phyloP scores from a whole-genome alignment of 768 basidiomycete species.

The Gymnopilus dilepis region DNA sequence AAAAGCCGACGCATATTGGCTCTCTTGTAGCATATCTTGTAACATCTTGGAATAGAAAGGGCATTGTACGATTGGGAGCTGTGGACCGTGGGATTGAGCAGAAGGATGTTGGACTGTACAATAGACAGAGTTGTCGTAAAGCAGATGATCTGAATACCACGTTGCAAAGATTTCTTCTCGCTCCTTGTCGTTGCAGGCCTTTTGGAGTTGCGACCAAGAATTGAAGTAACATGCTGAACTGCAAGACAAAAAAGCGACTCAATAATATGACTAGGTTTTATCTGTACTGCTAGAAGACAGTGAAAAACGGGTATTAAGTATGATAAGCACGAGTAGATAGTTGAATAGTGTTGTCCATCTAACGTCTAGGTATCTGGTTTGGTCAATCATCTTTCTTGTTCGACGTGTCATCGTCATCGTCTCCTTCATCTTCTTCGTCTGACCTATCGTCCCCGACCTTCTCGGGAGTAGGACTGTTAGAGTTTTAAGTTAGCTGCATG shows the following conservation, averaged over 20 bases:
- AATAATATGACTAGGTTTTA: not conserved
- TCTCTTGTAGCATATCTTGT: not conserved
- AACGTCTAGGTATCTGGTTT: not conserved
- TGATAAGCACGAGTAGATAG: not conserved
- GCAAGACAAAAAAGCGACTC: too few species aligned
- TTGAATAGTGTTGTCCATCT: not conserved
- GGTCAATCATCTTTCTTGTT: constrained; percentile 37
- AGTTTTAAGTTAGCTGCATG: too few species aligned
- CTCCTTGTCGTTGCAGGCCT: too few species aligned
- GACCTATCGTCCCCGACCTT: constrained; percentile 76
- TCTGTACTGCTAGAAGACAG: not conserved
- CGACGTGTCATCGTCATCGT: constrained; percentile 32
- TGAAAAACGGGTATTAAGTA: not conserved
- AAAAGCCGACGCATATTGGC: not conserved
- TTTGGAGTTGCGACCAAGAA: too few species aligned
- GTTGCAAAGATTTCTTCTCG: too few species aligned
- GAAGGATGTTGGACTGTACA: too few species aligned
- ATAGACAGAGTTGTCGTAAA: too few species aligned
- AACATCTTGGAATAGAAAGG: not conserved
- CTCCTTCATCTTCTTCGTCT: constrained; percentile 72
- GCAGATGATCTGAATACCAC: too few species aligned
- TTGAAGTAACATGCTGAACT: too few species aligned
- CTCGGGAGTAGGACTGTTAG: constrained; percentile 29
- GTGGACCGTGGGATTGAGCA: too few species aligned
- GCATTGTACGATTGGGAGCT: not conserved